Evolutionary conservation across 148 eudicot species (phyloP).

Genomic region (Fagopyrum esculentum): DNA sequence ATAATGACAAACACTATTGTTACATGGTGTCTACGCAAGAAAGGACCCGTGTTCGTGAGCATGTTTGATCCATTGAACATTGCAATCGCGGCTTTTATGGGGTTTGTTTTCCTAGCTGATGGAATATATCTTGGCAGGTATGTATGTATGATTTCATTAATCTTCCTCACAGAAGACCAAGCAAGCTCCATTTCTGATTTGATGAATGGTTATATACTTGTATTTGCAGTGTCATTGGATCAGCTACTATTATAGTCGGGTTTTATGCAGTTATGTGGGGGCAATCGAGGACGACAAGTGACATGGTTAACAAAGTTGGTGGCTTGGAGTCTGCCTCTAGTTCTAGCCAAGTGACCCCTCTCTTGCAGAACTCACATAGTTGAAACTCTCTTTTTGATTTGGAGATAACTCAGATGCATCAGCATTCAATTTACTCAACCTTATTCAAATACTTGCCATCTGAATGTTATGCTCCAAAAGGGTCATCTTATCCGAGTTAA

Average conservation of each 20-base stretch:
- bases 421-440: too few relatives aligned
- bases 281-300: conserved; percentile 9
- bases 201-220: conserved; percentile 1
- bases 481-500: too few relatives aligned
- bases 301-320: background rate
- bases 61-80: conserved; percentile 4
- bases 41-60: conserved; percentile 4
- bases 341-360: conserved; percentile 6
- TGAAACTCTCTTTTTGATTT: background rate
- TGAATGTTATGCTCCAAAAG: too few relatives aligned
- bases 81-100: conserved; percentile 5
- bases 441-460: too few relatives aligned
- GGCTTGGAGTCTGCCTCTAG: background rate
- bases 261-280: conserved; percentile 41
- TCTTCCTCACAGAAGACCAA: too few relatives aligned
- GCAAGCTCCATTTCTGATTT: too few relatives aligned
- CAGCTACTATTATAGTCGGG: conserved; percentile 26
- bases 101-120: conserved; percentile 1
- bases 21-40: background rate
- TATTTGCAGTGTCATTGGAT: conserved; percentile 28
- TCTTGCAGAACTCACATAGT: background rate
- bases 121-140: conserved; percentile 10
- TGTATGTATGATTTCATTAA: background rate
- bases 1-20: background rate
- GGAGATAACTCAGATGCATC: too few relatives aligned